phyloP scores from a whole-genome alignment of 1,284 basidiomycete genomes.

The Melampsora abietis-canadensis region DNA sequence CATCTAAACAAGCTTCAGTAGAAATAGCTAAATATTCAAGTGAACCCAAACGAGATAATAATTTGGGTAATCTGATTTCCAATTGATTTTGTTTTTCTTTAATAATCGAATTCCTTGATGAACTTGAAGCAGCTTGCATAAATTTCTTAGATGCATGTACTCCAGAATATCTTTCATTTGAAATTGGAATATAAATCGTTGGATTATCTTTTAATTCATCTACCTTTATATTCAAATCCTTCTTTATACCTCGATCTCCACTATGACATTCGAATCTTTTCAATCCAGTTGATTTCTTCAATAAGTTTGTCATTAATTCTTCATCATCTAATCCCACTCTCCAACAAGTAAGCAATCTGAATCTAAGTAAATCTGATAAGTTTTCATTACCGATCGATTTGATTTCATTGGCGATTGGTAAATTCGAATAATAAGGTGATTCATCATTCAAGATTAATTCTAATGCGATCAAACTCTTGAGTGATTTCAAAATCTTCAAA shows the following conservation, averaged over 20 bases:
- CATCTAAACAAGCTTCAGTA: neutral
- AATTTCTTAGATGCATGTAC: too few relatives aligned
- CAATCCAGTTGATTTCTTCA: neutral
- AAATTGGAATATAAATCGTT: too few relatives aligned
- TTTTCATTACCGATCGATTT: neutral
- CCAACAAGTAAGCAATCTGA: neutral
- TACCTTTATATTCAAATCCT: too few relatives aligned
- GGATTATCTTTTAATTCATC: too few relatives aligned
- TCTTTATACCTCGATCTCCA: neutral
- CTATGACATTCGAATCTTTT: conserved; percentile 4
- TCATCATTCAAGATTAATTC: conserved; percentile 1
- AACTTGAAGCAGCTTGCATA: too few relatives aligned
- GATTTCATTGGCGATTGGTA: neutral
- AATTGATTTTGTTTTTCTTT: too few relatives aligned
- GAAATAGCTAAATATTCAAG: conserved; percentile 2
- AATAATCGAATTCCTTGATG: too few relatives aligned
- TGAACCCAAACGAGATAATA: neutral
- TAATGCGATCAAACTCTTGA: neutral
- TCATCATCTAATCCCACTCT: neutral
- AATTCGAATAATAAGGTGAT: neutral
- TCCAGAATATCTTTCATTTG: too few relatives aligned
- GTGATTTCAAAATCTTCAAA: neutral
- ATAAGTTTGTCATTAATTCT: neutral
- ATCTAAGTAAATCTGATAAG: neutral
- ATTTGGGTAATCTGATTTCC: neutral